These are phyloP conservation scores for Infundibulicybe gibba DNA, from an alignment of 768 basidiomycete species.

Conservation along the genomic window DNA sequence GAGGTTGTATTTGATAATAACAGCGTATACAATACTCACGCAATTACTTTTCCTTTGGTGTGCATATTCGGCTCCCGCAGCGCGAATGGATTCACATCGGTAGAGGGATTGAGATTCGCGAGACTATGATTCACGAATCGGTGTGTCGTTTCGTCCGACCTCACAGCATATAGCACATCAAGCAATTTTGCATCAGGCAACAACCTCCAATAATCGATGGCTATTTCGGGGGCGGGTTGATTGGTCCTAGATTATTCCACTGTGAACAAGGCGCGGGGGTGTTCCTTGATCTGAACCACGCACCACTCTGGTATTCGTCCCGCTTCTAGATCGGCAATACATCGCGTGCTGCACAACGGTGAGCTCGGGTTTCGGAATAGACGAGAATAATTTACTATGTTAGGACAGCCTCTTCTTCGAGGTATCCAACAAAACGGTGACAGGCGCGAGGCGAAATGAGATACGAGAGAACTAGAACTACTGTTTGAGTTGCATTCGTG, in stretches of 20 bases:
- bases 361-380: constrained; percentile 1
- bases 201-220: constrained; percentile 95
- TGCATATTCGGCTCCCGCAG: constrained; percentile 86
- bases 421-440: constrained; percentile 88
- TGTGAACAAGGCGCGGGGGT: background rate
- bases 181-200: constrained; percentile 67
- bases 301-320: constrained; percentile 83
- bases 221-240: constrained; percentile 78
- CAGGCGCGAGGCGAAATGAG: constrained; percentile 69
- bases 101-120: constrained; percentile 73
- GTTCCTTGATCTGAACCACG: constrained; percentile 10
- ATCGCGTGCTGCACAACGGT: constrained; percentile 54
- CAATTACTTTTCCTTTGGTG: constrained; percentile 71
- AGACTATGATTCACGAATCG: constrained; percentile 95
- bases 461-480: constrained; percentile 66
- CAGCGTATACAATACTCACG: constrained; percentile 40
- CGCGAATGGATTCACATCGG: constrained; percentile 89
- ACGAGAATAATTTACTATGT: constrained; percentile 65
- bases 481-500: constrained; percentile 8
- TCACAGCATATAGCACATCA: constrained; percentile 88
- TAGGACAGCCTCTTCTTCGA: constrained; percentile 93
- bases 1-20: constrained; percentile 1
- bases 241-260: constrained; percentile 43
- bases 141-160: constrained; percentile 92
- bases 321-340: constrained; percentile 79